Conservation (phyloP, 352 stramenopile species). For the Globisporangium alternatum region DNA sequence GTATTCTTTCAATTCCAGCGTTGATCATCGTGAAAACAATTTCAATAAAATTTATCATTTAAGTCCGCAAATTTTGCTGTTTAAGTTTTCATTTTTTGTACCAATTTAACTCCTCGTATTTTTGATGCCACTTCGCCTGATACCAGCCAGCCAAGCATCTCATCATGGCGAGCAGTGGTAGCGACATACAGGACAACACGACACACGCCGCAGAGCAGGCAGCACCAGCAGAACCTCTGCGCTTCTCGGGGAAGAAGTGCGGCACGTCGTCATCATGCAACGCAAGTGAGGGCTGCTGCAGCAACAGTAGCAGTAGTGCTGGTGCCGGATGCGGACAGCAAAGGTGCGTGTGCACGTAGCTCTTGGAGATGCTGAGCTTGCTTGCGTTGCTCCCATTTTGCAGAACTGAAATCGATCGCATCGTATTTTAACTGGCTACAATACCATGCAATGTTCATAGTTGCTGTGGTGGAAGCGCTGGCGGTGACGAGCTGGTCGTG, state of each 20-base stretch:
- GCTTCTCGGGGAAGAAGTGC: conserved; percentile 55
- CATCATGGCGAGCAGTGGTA: neutral
- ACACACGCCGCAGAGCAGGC: neutral
- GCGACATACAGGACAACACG: neutral
- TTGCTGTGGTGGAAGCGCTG: neutral
- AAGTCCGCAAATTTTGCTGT: too few relatives aligned
- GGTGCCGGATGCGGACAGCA: conserved; percentile 11
- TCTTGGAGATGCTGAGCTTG: neutral
- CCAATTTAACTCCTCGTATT: too few relatives aligned
- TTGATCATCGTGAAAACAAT: too few relatives aligned
- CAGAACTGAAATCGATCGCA: neutral
- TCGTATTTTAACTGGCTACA: neutral
- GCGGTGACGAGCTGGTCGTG: conserved; percentile 20
- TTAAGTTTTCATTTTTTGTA: too few relatives aligned
- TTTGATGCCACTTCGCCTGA: neutral
- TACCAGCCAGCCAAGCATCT: neutral
- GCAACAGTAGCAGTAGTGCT: neutral
- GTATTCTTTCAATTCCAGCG: too few relatives aligned
- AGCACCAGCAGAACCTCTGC: conserved; percentile 25
- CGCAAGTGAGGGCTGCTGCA: conserved; percentile 10
- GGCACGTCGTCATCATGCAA: neutral
- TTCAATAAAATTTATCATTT: too few relatives aligned
- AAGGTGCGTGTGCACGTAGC: conserved; percentile 1
- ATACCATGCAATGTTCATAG: neutral
- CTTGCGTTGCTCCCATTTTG: neutral